A percentile compares a stretch with the other conserved stretches of the same genome.
Conservation (phyloP, 163 green algal species). For the Picocystis sp. region DNA sequence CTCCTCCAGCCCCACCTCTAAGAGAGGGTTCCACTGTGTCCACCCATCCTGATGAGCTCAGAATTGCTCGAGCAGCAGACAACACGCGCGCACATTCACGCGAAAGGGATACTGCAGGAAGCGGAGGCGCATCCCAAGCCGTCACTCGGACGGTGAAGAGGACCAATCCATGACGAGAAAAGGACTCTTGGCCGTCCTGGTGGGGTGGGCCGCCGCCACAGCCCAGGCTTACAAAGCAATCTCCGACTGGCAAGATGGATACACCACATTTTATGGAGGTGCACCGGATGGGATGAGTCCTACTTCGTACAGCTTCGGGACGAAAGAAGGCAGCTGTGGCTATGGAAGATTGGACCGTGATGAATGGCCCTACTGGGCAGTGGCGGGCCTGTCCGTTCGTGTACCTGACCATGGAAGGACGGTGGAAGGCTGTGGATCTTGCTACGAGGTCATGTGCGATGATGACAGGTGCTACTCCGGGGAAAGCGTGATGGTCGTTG, state of each 20-base stretch:
- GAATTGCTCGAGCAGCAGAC: no score
- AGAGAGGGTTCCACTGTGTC: no score
- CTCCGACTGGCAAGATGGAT: background rate
- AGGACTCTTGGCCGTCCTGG: no score
- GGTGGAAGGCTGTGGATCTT: background rate
- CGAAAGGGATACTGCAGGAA: no score
- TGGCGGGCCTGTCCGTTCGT: background rate
- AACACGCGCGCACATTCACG: no score
- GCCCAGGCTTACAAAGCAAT: background rate
- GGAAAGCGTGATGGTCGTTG: background rate
- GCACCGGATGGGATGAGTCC: slow-evolving; percentile 1
- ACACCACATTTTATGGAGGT: background rate
- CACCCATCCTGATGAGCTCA: no score
- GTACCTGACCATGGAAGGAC: background rate
- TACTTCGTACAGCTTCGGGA: background rate
- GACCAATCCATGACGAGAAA: no score
- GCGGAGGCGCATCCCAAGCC: no score
- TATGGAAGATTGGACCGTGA: background rate
- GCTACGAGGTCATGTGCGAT: slow-evolving; percentile 1
- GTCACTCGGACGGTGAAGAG: no score
- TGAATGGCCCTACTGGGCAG: background rate
- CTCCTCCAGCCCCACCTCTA: no score
- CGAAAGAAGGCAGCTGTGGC: background rate
- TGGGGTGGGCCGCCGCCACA: no score
- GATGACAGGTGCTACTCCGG: background rate